Evolutionary conservation across 2,329 filamentous ascomycete genomes (phyloP), one percentile per base, ranked within the genome.

Genomic region (Botrytis squamosa): DNA sequence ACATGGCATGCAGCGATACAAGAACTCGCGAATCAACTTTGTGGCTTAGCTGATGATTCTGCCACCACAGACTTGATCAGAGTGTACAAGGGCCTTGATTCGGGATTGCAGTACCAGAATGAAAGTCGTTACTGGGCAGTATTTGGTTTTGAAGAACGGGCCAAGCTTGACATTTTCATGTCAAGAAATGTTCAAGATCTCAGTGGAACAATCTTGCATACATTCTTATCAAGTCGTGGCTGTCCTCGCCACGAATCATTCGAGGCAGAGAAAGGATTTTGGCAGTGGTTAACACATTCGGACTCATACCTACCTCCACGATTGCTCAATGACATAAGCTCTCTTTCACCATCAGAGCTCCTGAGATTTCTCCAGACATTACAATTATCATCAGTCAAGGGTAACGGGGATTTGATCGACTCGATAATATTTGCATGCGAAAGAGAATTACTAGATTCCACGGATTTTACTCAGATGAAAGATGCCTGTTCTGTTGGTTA

Each of bases 301-400:
- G n/a, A 57, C 29, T 65, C 63, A 18, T 76, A 75, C 65, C 70
- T 80, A 14, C 79, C 83, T 9, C 79, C 82, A 25, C 82, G 84
- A 22, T 70, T 85, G 18, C 77, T 83, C 33, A 80, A 83, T 42
- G 84, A 86, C 76, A 81, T 85, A 46, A 81, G 84, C 59, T 76
- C 76, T 33, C 78, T 85, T 5, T 84, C 84, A 7, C 84, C 84
- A 0, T 52, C 66, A 42, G 73, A 74, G 36, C 25, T 70, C 25
- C 55, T 74, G 7, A 63, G 22, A 29, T 74, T 74, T 22, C 25
- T 74, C 12, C 73, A 73, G 14, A 29, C 38, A 33, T 55, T 74
- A 40, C 55, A 59, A 42, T 40, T 73, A 33, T 70, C 65, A 4
- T 57, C 64, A 25, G 7, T 44, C 25, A 73, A 55, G 9, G 71